Evolutionary conservation across 768 basidiomycete species (phyloP), one percentile per base, ranked within the genome.

Genomic region (Hypholoma fasciculare): DNA sequence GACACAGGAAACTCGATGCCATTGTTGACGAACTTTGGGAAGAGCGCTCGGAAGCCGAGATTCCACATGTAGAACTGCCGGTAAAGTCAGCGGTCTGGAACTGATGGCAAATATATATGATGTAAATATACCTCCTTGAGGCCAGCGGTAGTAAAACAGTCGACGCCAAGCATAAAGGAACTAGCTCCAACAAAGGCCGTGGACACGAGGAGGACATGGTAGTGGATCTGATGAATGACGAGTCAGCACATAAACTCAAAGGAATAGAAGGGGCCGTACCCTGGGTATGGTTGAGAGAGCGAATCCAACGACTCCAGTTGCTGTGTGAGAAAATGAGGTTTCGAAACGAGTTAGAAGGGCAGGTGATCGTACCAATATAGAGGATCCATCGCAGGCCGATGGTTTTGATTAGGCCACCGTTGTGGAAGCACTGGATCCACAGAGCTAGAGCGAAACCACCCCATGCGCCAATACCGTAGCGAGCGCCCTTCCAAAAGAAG

Each of bases 21-120:
- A 65, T 86, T 81, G 52, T 76, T 72, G 19, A 79, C 74, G 63
- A 87, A 94, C 65, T 90, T 91, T 9, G 90, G 86, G 72, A 95
- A 98, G 27, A 98, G 74, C 4, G 76, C 66, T 2, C 76, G 80
- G 75, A 95, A 97, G 40, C 96, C 96, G 52, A 98, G 77, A 70
- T 97, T 98, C 87, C 91, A 97, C 51, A 97, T 78, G 74, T 97
- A 98, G 75, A 97, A 97, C 92, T 96, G 56, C 42, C 36, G 54
- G 52, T 27, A 52, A 19, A 37, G 65, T 40, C 30, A 20, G 40
- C 4, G 52, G 52, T 59, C 58, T 52, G 52, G 44, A 48, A 54
- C 46, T 55, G 54, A 50, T 52, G 50, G 61, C 61, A 52, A 34
- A 34, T 23, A 23, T 23, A 23, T 23, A 50, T 17, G 49, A 53